Evolutionary conservation across 371 early-diverging fungal species (phyloP).

Genomic region (Mucor velutinosus): DNA sequence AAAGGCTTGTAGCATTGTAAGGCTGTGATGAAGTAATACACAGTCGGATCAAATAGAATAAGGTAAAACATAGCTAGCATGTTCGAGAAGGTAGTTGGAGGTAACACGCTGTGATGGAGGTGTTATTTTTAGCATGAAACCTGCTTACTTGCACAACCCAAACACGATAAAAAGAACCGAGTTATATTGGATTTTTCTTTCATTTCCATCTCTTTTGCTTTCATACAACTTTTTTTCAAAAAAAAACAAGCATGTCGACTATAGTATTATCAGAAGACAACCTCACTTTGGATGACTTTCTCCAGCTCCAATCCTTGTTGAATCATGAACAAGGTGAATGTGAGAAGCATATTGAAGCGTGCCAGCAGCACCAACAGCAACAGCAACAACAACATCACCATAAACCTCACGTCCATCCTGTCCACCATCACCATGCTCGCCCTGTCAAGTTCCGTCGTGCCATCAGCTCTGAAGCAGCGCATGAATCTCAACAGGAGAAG

Average conservation of each 20-base stretch:
- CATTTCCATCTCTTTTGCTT: too few species aligned
- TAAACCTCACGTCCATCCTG: not conserved
- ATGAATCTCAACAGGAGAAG: slow-evolving; percentile 19
- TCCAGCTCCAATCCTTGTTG: slow-evolving; percentile 23
- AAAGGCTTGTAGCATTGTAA: not conserved
- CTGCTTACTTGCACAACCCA: too few species aligned
- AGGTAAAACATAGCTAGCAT: not conserved
- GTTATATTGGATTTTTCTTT: too few species aligned
- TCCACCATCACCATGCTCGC: not conserved
- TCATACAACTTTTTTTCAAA: too few species aligned
- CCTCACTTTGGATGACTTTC: slow-evolving; percentile 18
- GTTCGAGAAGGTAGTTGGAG: not conserved
- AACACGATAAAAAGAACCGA: too few species aligned
- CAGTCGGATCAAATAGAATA: not conserved
- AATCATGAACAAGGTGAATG: slow-evolving; percentile 22
- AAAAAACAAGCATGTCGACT: not conserved
- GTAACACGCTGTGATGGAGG: not conserved
- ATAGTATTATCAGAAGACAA: not conserved
- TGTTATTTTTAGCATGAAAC: not conserved
- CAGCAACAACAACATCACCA: not conserved
- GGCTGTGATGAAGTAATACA: not conserved
- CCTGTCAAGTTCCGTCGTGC: slow-evolving; percentile 10
- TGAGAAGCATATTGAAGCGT: slow-evolving; percentile 12
- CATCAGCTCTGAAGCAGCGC: slow-evolving; percentile 2
- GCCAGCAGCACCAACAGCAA: not conserved